Conservation (phyloP, 1,284 basidiomycete species). For the Peniophora sp. region DNA sequence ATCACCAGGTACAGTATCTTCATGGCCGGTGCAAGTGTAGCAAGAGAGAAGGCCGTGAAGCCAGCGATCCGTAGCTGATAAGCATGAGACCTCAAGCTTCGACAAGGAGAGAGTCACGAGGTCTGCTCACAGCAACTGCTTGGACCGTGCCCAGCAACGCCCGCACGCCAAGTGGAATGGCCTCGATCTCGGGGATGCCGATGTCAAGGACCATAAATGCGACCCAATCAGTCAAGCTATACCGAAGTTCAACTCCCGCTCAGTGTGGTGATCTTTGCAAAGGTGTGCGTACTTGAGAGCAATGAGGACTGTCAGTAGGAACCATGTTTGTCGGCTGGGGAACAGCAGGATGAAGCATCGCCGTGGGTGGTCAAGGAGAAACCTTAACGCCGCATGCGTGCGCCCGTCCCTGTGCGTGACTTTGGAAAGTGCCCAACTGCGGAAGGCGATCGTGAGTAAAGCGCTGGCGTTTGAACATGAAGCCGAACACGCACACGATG, state of each 20-base stretch:
- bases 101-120: not conserved
- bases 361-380: conserved; percentile 90
- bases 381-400: conserved; percentile 73
- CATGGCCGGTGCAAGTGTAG: conserved; percentile 64
- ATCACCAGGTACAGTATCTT: conserved; percentile 59
- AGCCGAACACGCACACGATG: too few relatives aligned
- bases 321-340: conserved; percentile 91
- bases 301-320: conserved; percentile 62
- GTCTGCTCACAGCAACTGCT: conserved; percentile 54
- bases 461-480: too few relatives aligned
- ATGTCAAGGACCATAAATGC: conserved; percentile 88
- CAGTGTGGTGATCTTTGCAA: too few relatives aligned
- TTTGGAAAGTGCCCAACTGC: conserved; percentile 70
- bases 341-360: conserved; percentile 93
- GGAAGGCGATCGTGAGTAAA: too few relatives aligned
- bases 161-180: conserved; percentile 64
- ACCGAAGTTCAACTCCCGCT: not conserved
- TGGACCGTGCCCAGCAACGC: conserved; percentile 66
- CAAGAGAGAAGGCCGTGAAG: conserved; percentile 69
- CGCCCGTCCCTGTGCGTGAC: conserved; percentile 47
- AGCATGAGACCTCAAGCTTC: not conserved
- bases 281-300: conserved; percentile 47
- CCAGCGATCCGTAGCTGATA: conserved; percentile 63
- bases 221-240: conserved; percentile 60
- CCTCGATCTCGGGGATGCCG: conserved; percentile 66